Base-by-base conservation (phyloP, 2,329 filamentous ascomycete species). In the Xylariaceae sp. region DNA sequence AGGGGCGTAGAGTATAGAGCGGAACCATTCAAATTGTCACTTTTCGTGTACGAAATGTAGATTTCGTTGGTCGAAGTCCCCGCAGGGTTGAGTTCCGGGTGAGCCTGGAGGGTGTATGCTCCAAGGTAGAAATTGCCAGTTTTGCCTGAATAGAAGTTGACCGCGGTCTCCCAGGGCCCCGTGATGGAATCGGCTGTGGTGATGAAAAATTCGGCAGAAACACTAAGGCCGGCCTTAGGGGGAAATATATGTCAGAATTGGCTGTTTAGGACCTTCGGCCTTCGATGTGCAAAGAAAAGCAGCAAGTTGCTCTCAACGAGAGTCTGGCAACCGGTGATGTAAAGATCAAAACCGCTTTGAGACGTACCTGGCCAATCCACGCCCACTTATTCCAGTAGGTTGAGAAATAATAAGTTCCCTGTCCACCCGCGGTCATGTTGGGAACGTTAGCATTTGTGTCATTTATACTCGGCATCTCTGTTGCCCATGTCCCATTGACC, bases 361-460 rank as follows among this genome's bases (percentile, higher is more conserved):
- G 13, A 22, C 52, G 46, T 19, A 59, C 49, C 42, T 53, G 47
- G 13, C 61, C 61, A 36, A 63, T 62, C 60, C 61, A 63, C 36
- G 61, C 59, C 54, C 47, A 63, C 26, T 54, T 47, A 18, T 56
- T 51, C 51, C 55, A 58, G 44, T 50, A 49, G 2, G 15, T 41
- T 40, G 54, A 57, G 26, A 59, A 59, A 52, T 59, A 63, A 32
- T 54, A 63, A 6, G 60, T 62, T 21, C 60, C 61, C 48, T 63
- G 61, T 21, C 55, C 55, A 16, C 56, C 58, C 1, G 58, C 52
- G 15, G 56, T 57, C 19, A 47, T 54, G 44, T 59, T 56, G 9
- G 47, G 41, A 26, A 59, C 53, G 16, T 36, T 34, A 21, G 50
- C 44, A 29, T 43, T 52, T 4, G 37, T 42, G 12, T 56, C 51